phyloP scores from a whole-genome alignment of 345 rosid genomes.

The Bretschneidera sinensis region DNA sequence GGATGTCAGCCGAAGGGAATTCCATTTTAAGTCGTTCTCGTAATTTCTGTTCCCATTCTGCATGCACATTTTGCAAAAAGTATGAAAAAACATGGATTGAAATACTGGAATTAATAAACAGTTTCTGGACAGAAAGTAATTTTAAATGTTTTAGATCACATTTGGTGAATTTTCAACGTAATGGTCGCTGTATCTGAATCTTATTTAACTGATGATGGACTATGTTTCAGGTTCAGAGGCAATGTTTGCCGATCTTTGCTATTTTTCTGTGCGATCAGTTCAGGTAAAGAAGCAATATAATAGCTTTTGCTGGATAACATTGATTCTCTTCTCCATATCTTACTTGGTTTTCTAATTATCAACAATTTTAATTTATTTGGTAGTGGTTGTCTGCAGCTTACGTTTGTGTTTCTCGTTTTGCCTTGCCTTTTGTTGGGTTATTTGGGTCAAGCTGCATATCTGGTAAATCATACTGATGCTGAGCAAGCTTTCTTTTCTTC shows the following conservation, averaged over 20 bases:
- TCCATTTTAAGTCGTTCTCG: too few relatives aligned
- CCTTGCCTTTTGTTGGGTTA: slow-evolving; percentile 97
- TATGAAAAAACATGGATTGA: neutral
- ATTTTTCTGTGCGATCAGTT: slow-evolving; percentile 88
- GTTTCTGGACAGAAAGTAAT: too few relatives aligned
- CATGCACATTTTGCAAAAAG: neutral
- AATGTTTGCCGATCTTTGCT: slow-evolving; percentile 99
- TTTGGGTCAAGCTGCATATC: slow-evolving; percentile 99
- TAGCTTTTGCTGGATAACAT: slow-evolving; percentile 18
- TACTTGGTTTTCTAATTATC: slow-evolving; percentile 14
- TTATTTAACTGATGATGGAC: slow-evolving; percentile 14
- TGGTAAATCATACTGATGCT: slow-evolving; percentile 51
- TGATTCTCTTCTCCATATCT: slow-evolving; percentile 5
- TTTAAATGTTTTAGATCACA: slow-evolving; percentile 1
- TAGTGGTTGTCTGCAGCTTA: slow-evolving; percentile 75
- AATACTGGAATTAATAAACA: neutral
- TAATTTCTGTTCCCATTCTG: neutral
- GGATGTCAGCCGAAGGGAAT: neutral
- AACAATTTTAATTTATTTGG: slow-evolving; percentile 29
- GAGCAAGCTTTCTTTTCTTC: slow-evolving; percentile 81
- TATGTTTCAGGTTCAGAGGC: slow-evolving; percentile 88
- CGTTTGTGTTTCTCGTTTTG: slow-evolving; percentile 88
- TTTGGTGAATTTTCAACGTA: slow-evolving; percentile 9
- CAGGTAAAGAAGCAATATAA: slow-evolving; percentile 57
- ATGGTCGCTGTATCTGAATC: slow-evolving; percentile 6